Conservation (phyloP, 345 rosid genomes). For the Passiflora organensis region DNA sequence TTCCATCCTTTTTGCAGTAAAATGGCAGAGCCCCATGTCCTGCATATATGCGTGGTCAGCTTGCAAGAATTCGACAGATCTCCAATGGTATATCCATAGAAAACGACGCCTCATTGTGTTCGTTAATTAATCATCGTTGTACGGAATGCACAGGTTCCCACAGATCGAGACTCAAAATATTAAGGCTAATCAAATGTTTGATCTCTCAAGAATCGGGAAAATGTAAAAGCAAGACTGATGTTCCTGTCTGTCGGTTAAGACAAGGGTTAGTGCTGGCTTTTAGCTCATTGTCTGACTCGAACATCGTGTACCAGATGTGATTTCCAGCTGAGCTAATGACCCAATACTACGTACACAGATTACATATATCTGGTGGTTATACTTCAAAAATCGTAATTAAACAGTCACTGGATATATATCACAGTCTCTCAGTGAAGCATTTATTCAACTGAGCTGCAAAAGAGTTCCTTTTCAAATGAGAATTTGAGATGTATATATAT, state of each 20-base stretch:
- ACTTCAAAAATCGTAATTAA: too few species aligned
- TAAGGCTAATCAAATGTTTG: neutral
- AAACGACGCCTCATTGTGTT: too few species aligned
- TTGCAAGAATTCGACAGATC: slow-evolving; percentile 25
- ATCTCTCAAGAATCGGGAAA: neutral
- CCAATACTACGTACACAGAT: too few species aligned
- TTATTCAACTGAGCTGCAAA: too few species aligned
- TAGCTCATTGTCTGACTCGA: too few species aligned
- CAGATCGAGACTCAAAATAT: neutral
- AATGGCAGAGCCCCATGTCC: slow-evolving; percentile 23
- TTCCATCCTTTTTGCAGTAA: slow-evolving; percentile 17
- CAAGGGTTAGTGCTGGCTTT: too few species aligned
- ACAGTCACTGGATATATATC: too few species aligned
- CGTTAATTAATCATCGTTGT: neutral
- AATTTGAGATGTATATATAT: too few species aligned
- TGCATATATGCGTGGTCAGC: slow-evolving; percentile 24
- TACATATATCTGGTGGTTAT: too few species aligned
- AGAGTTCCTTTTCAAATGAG: too few species aligned
- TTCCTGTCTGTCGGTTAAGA: too few species aligned
- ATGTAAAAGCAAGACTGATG: neutral
- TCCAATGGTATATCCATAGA: slow-evolving; percentile 15
- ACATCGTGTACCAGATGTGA: slow-evolving; percentile 10
- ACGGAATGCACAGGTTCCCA: slow-evolving; percentile 6
- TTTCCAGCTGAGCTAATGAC: slow-evolving; percentile 7
- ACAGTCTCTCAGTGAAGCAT: too few species aligned